A percentile compares a stretch with the other conserved stretches of the same genome.
Conservation (phyloP, 441 rosid species). For the Rhodomyrtus psidioides region DNA sequence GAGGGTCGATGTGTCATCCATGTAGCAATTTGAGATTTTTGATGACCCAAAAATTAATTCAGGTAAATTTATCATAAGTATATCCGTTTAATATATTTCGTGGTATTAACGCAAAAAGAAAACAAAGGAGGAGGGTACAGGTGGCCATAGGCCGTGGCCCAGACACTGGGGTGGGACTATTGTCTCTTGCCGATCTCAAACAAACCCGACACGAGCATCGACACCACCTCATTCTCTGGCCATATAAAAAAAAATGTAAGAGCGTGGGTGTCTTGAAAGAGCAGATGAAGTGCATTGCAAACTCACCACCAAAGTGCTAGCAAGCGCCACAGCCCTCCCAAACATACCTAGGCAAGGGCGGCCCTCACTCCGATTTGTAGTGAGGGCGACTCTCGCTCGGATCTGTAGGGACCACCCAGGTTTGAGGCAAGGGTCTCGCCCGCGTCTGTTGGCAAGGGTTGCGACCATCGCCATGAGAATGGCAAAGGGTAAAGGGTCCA, state of each 20-base stretch:
- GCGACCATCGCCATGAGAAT: not conserved
- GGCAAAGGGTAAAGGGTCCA: not conserved
- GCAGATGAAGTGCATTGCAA: not conserved
- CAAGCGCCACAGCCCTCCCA: not conserved
- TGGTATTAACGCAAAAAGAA: no score
- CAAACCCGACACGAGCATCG: not conserved
- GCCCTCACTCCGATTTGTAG: not conserved
- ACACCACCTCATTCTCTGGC: not conserved
- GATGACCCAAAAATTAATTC: no score
- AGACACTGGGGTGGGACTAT: no score
- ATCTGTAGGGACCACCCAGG: not conserved
- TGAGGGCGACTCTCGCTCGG: not conserved
- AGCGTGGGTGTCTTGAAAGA: fast-evolving
- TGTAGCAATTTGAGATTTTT: no score
- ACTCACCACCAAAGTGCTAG: not conserved
- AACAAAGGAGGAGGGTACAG: no score
- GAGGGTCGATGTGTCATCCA: fast-evolving
- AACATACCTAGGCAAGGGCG: not conserved
- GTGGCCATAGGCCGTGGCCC: no score
- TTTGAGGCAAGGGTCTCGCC: not conserved
- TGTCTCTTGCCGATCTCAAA: not conserved
- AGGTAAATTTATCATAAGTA: no score
- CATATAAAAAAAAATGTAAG: not conserved
- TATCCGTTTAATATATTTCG: no score
- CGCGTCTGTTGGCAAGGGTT: not conserved